Conservation (phyloP, 2,329 filamentous ascomycete species). For the Trichoderma arundinaceum region DNA sequence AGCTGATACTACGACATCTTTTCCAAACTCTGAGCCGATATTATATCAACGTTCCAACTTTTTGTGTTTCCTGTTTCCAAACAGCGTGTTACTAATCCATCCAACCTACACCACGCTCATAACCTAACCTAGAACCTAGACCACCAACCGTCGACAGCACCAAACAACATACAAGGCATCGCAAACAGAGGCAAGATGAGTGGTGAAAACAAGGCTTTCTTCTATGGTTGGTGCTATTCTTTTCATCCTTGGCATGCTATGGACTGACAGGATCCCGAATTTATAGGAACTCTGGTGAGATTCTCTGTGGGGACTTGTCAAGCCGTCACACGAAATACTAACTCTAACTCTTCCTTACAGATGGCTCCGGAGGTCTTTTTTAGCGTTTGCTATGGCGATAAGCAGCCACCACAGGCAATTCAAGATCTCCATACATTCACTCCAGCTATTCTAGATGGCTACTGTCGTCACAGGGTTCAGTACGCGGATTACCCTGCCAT, state of each 20-base stretch:
- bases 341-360: constrained; percentile 41
- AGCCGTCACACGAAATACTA: constrained; percentile 30
- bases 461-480: constrained; percentile 72
- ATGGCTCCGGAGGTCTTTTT: constrained; percentile 91
- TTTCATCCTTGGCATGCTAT: not conserved
- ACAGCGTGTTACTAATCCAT: not conserved
- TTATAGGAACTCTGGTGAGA: constrained; percentile 28
- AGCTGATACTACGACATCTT: not conserved
- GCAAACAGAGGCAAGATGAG: constrained; percentile 44
- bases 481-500: constrained; percentile 83
- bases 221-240: constrained; percentile 55
- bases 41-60: not conserved
- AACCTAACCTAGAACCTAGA: constrained; percentile 3
- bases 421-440: constrained; percentile 65
- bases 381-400: constrained; percentile 75
- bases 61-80: not conserved
- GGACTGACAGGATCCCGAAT: not conserved
- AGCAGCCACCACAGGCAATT: constrained; percentile 54
- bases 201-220: constrained; percentile 57
- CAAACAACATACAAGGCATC: not conserved
- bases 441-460: constrained; percentile 76
- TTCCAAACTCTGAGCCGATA: not conserved
- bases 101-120: not conserved
- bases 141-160: not conserved
- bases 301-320: not conserved